Base-by-base conservation (phyloP, 805 yeast genomes). In the Candida suzukii region DNA sequence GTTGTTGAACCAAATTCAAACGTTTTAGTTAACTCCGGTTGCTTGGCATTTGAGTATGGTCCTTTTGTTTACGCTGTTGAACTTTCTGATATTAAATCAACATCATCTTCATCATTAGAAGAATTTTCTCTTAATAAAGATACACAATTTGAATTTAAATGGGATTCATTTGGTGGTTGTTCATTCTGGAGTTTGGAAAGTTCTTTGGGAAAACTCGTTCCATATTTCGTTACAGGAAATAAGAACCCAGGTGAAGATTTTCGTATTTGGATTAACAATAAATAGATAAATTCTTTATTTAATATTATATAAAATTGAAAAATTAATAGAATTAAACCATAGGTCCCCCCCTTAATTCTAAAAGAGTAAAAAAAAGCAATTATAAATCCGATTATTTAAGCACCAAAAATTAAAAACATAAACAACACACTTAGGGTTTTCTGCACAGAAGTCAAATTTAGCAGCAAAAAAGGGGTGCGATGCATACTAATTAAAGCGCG, bases 191-290 rank as follows among this genome's bases (percentile, higher is more conserved):
- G 41, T 33, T 43, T 49, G 25, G 40, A 35, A 9, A 42, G 53
- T 4, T 17, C 18, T 1, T 16, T 41, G 14, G 40, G 39, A 2
- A 44, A 31, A 3, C 44, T 51, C 22, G 52, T 51, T 31, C 56
- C 56, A 2, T 49, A 51, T 32, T 51, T 51, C 24, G 48, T 43
- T 2, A 46, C 52, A 2, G 56, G 56, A 12, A 51, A 51, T 45
- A 47, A 39, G 9, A 33, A 39, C 22, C 56, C 56, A 13, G 56
- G 53, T 6, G 56, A 51, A 38, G 51, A 51, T 32, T 51, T 51
- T 36, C 42, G 52, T 37, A 34, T 51, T 2, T 51, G 56, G 56
- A 40, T 51, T 25, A 35, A 13, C n/a, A n/a, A n/a, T n/a, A n/a
- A n/a, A n/a, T n/a, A n/a, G n/a, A n/a, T n/a, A n/a, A n/a, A n/a